Base-by-base conservation (phyloP, 192 early-diverging fungal species). In the Coemansia asiatica region DNA sequence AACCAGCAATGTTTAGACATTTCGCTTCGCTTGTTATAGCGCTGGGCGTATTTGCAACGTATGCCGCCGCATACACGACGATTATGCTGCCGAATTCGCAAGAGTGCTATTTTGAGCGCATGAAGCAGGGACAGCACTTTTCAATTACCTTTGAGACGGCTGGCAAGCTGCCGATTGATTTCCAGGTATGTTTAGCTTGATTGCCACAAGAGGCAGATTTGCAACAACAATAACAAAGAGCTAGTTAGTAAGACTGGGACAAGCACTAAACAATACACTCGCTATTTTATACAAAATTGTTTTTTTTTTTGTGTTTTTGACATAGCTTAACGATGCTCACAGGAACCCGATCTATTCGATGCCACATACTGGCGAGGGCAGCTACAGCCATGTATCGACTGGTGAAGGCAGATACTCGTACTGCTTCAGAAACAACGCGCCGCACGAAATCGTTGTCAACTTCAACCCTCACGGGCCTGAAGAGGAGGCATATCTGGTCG, bases 81-180 rank as follows among this genome's bases (percentile, higher is more conserved):
- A 76, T 81, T 62, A 71, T 81, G 79, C 53, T 44, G 44, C 63
- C 64, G 21, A 58, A 68, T 33, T 63, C 78, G 55, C 78, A 80
- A 48, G 78, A 80, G 51, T 80, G 78, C 63, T 80, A 80, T 62
- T 61, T 60, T 57, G 78, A 80, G 66, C 78, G 72, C 58, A 70
- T 80, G 65, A 80, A 80, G 72, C 53, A 64, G 8, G 63, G 67
- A 53, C 58, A 65, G 63, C 72, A 74, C 56, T 71, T 80, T 56
- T 72, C 78, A 12, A 80, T 80, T 44, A 75, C 78, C 19, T 80
- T 75, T 54, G 78, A 80, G 69, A 75, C 73, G 1, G 78, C 78
- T 16, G 69, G 73, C 28, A 80, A 80, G 65, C 65, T 80, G 29
- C 78, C 78, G 15, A 60, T 80, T 36, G 78, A 80, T 35, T 75